Percentiles rank a stretch among this genome's conserved stretches.
Conservation (phyloP, 208 protist genomes). For the Acanthamoeba lenticulata region DNA sequence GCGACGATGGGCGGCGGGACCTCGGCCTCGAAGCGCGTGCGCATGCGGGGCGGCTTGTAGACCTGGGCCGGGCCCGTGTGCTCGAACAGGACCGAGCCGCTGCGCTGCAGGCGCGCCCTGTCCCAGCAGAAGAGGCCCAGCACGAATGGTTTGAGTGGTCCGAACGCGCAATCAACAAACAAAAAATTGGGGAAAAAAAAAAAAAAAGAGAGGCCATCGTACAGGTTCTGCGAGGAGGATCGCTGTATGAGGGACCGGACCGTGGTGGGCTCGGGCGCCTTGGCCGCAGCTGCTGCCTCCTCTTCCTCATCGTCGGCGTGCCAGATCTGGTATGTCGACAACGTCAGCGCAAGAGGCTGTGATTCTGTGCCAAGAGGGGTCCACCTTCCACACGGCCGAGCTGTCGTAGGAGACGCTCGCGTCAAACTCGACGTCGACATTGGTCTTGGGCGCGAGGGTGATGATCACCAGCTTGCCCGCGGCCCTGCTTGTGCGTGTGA, state of each 20-base stretch:
- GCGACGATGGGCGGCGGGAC: conserved; percentile 3
- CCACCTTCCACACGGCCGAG: conserved; percentile 40
- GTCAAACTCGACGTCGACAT: conserved; percentile 14
- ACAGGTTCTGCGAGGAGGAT: too few relatives aligned
- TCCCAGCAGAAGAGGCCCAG: too few relatives aligned
- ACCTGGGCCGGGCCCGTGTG: conserved; percentile 39
- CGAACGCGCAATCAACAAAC: too few relatives aligned
- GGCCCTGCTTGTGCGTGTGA: too few relatives aligned
- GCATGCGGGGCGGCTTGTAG: conserved; percentile 5
- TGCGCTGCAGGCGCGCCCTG: not conserved
- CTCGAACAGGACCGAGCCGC: conserved; percentile 14
- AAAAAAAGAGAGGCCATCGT: too few relatives aligned
- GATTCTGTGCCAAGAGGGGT: not conserved
- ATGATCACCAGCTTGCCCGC: conserved; percentile 36
- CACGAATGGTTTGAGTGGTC: too few relatives aligned
- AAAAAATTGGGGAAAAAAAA: too few relatives aligned
- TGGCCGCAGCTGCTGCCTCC: not conserved
- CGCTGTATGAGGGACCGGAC: too few relatives aligned
- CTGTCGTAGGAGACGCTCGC: not conserved
- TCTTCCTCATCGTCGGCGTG: conserved; percentile 12
- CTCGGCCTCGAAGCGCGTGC: conserved; percentile 51
- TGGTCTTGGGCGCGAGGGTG: not conserved
- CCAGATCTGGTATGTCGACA: conserved; percentile 14
- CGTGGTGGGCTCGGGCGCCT: too few relatives aligned
- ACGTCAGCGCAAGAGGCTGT: not conserved